Base-by-base conservation (phyloP, 768 basidiomycete species). In the Mycena vulgaris region DNA sequence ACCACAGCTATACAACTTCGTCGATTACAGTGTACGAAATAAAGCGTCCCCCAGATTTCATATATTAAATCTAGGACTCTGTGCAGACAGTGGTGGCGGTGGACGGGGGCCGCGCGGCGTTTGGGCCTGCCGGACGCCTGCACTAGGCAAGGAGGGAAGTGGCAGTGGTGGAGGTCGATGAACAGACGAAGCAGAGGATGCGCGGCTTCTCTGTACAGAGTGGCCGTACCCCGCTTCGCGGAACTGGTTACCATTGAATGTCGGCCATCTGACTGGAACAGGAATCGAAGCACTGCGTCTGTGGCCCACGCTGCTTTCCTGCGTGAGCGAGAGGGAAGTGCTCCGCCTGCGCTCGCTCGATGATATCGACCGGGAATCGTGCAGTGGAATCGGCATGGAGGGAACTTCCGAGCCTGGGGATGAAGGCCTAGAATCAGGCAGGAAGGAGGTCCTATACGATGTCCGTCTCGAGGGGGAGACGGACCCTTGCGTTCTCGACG, bases 231-330 rank as follows among this genome's bases (percentile, higher is more conserved):
- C 68, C 7, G 72, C 68, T 16, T 47, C 68, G 17, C 56, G 63
- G 68, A 73, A 73, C 64, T 73, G 72, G 2, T 51, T 31, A 9
- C 39, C 64, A 28, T 73, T 73, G 62, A 73, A 73, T 28, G 72
- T 73, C 13, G 72, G 72, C 72, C 72, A 73, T 25, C 72, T 59
- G 35, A 7, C 19, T 13, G 67, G 59, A 37, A 42, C 49, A 0
- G 72, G 64, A 19, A 52, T 67, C 56, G 68, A 69, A n/a, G 30
- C 52, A 42, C 49, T 70, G 31, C 65, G 60, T 33, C 68, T 33
- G 45, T 73, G 72, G 42, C 67, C 68, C 30, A 23, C 25, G 51
- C 56, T 68, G 17, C 72, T 69, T 67, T 66, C 72, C 21, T 61
- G 63, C 7, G 60, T 73, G 9, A 31, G 16, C 25, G 71, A 72